A percentile compares a stretch with the other conserved stretches of the same genome.
phyloP scores from a whole-genome alignment of 352 stramenopile genomes.

The Phytophthora pisi region DNA sequence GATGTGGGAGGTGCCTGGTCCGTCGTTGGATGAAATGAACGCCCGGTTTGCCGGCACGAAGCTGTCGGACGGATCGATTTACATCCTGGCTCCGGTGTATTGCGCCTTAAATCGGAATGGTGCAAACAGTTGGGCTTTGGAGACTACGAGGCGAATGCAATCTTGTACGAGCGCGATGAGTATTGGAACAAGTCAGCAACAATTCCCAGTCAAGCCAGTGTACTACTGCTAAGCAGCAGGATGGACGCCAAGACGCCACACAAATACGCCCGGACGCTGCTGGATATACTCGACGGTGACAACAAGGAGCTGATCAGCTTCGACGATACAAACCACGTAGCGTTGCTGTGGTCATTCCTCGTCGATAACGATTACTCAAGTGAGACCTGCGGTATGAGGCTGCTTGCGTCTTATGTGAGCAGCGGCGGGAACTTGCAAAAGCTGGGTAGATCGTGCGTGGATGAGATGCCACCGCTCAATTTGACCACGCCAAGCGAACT shows the following conservation, averaged over 20 bases:
- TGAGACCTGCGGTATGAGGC: neutral
- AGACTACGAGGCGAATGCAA: neutral
- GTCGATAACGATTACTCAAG: neutral
- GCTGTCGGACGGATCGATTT: constrained; percentile 15
- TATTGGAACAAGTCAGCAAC: constrained; percentile 48
- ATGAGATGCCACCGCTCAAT: too few species aligned
- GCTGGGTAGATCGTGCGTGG: too few species aligned
- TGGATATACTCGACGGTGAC: constrained; percentile 23
- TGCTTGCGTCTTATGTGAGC: neutral
- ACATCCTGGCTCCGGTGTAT: constrained; percentile 33
- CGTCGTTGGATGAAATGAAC: constrained; percentile 14
- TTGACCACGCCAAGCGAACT: too few species aligned
- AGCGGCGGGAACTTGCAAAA: neutral
- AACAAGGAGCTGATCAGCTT: constrained; percentile 46
- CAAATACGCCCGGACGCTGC: constrained; percentile 45
- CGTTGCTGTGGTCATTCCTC: too few species aligned
- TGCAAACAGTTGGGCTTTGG: constrained; percentile 1
- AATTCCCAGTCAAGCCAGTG: constrained; percentile 34
- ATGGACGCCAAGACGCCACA: constrained; percentile 45
- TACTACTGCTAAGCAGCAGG: constrained; percentile 44
- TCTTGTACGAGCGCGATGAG: constrained; percentile 43
- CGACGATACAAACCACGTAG: constrained; percentile 34
- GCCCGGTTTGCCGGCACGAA: constrained; percentile 19
- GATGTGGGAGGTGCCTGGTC: constrained; percentile 45
- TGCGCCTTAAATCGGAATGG: constrained; percentile 38